Base-by-base conservation (phyloP, 345 rosid genomes). In the Gossypium arboreum region DNA sequence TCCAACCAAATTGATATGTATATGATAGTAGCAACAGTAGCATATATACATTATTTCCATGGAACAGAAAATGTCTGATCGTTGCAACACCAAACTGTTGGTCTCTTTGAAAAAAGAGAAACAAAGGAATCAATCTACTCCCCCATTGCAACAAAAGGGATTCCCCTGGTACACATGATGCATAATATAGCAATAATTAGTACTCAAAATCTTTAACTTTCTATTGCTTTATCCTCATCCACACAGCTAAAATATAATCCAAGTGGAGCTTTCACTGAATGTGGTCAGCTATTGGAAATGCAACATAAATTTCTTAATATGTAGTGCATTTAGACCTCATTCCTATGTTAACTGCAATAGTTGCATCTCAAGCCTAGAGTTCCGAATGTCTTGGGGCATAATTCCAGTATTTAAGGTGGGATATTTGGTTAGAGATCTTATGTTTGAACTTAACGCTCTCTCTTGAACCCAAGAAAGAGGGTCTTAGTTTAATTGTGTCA, bases 61-160 rank as follows among this genome's bases (percentile, higher is more conserved):
- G 41, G 41, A 34, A 34, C 41, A 34, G 7, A 34, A 34, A 34
- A 34, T 16, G 12, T 18, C 13, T 10, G 11, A 27, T 25, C 41
- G 41, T 25, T 24, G 34, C 63, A 11, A 11, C 13, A 9, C 39
- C 15, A 25, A 59, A 25, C 9, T 27, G 39, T 25, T 61, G 39
- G 62, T 68, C 48, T 58, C 16, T 27, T 29, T 18, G 7, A 24
- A 56, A 4, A 56, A 56, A 13, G 27, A 47, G 55, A 45, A 47
- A 24, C 57, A 15, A 71, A 75, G 51, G 27, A 74, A 65, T 66
- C 79, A 74, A 65, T 66, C 79, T 81, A 88, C 72, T 90, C 91
- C 6, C 79, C 86, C 20, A 90, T 85, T 2, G 76, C 88, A 54
- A 88, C 57, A 77, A 88, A 83, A 62, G 91, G 94, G 71, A 86